Conservation (phyloP, 2,329 filamentous ascomycete species). For the Exserohilum turcica region DNA sequence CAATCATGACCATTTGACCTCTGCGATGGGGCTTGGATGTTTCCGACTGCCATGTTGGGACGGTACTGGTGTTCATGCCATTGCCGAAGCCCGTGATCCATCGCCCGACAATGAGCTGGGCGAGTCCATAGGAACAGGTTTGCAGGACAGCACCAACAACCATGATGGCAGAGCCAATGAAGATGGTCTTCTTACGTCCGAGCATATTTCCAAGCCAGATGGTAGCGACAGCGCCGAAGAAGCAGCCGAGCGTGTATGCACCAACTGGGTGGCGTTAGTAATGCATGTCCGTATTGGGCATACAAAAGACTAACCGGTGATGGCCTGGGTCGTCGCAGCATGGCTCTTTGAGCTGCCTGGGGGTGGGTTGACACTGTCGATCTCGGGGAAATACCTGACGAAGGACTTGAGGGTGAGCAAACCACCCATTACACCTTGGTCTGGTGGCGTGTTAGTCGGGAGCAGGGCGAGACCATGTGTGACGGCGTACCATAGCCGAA, state of each 20-base stretch:
- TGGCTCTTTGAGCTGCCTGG: constrained; percentile 39
- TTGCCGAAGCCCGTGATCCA: constrained; percentile 57
- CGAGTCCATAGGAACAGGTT: constrained; percentile 54
- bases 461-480: neutral
- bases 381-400: constrained; percentile 51
- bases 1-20: constrained; percentile 56
- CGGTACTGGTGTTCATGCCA: constrained; percentile 43
- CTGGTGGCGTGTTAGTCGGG: constrained; percentile 21
- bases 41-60: constrained; percentile 56
- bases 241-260: constrained; percentile 51
- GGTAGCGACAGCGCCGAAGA: constrained; percentile 51
- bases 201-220: constrained; percentile 62
- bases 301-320: constrained; percentile 36
- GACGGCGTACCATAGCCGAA: constrained; percentile 63
- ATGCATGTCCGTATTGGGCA: constrained; percentile 19
- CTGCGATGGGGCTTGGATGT: constrained; percentile 54
- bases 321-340: constrained; percentile 51
- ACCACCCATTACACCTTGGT: constrained; percentile 61
- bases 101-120: constrained; percentile 54
- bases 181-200: constrained; percentile 62
- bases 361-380: constrained; percentile 47
- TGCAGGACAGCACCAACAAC: constrained; percentile 65
- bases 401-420: constrained; percentile 72
- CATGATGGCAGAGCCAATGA: constrained; percentile 65
- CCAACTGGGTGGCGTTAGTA: constrained; percentile 21